Evolutionary conservation across 768 basidiomycete genomes (phyloP), one percentile per base, ranked within the genome.

Genomic region (Lactarius tabidus): DNA sequence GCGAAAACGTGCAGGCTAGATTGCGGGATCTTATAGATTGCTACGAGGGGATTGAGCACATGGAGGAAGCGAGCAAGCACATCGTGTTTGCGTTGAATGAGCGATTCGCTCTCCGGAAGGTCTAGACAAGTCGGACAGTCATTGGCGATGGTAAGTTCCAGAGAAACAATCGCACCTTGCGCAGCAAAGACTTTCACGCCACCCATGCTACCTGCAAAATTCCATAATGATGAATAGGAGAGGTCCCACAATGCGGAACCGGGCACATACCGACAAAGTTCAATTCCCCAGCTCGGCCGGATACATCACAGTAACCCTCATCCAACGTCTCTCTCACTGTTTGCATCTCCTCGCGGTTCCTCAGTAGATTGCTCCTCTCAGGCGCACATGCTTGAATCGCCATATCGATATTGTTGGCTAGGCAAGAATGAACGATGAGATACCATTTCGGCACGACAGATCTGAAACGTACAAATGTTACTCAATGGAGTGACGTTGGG

Each of bases 1-100:
- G 87, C 89, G 74, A 98, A 98, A 6, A 99, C 82, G 70, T 96
- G 92, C 64, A 97, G 70, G 54, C 88, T 89, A 0, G 82, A 76
- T 31, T 85, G 75, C 1, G 93, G 87, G 39, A 98, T 82, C 68
- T 82, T 80, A 74, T 93, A 98, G 18, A 95, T 79, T 35, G 79
- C 73, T 5, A 85, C 81, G 23, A 98, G 80, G 0, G 87, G 85
- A 0, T 77, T 75, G 60, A 95, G 78, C 41, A 95, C 77, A 59
- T 85, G 78, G 28, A 92, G 83, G 73, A 97, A 95, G 23, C 92
- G 84, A 29, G 84, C 83, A 23, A 92, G 76, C 0, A 81, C 73
- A 36, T 85, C 82, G n/a, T 77, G 77, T 72, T 89, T 87, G 23
- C 74, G 74, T 35, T 74, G 67, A 62, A 91, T 76, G 57, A 90